Evolutionary conservation across 2,329 filamentous ascomycete genomes (phyloP).

Genomic region (Pseudocercospora crystallina): DNA sequence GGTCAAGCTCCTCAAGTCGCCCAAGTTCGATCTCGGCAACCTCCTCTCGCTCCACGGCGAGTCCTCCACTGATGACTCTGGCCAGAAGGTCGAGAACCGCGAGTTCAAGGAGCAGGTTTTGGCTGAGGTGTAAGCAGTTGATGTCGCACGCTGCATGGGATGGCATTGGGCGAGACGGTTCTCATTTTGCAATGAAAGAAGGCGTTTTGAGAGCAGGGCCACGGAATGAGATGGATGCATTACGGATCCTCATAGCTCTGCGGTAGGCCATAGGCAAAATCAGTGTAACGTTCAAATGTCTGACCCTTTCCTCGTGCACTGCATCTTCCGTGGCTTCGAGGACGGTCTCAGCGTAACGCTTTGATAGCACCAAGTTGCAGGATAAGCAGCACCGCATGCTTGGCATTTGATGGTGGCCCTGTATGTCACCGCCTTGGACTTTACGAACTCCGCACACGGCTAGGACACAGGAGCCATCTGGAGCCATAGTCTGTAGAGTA

Average conservation of each 20-base stretch:
- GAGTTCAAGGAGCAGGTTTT: constrained; percentile 99
- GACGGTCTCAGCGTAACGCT: no score
- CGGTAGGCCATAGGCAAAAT: constrained; percentile 27
- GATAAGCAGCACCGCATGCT: no score
- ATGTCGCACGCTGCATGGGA: constrained; percentile 20
- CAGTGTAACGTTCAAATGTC: constrained; percentile 26
- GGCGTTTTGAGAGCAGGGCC: constrained; percentile 29
- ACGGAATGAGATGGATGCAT: constrained; percentile 20
- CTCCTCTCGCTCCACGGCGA: constrained; percentile 97
- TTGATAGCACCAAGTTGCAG: no score
- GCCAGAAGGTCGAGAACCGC: constrained; percentile 87
- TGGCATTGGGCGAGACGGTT: constrained; percentile 27
- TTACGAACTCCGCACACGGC: no score
- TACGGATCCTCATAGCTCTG: constrained; percentile 22
- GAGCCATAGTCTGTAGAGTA: no score
- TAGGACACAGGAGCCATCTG: no score
- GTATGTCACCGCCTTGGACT: no score
- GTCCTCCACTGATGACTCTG: constrained; percentile 91
- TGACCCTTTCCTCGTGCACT: no score
- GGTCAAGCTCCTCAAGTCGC: constrained; percentile 98
- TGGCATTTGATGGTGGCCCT: no score
- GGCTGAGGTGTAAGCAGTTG: constrained; percentile 74
- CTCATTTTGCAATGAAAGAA: constrained; percentile 26
- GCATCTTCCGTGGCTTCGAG: no score
- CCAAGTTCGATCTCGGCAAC: constrained; percentile 98